Percentiles rank a stretch among this genome's conserved stretches.
phyloP scores from a whole-genome alignment of 768 basidiomycete species.

The Brasilioporus rufonigricans region DNA sequence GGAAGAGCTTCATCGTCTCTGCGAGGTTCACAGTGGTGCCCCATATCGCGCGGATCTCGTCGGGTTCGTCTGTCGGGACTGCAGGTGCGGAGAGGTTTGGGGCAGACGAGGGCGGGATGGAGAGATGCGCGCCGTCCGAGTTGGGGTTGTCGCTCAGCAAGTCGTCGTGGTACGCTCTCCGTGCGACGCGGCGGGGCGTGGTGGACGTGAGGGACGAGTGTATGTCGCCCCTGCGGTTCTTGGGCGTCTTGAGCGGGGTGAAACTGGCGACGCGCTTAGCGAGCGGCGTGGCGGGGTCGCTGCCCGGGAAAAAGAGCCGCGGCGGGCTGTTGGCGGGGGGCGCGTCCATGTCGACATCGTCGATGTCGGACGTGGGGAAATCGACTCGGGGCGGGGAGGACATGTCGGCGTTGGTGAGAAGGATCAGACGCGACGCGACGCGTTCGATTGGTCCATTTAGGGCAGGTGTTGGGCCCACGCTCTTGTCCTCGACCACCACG shows the following conservation, averaged over 20 bases:
- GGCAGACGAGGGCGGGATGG: constrained; percentile 55
- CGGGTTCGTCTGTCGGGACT: constrained; percentile 66
- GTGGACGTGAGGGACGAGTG: constrained; percentile 35
- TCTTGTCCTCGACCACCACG: neutral
- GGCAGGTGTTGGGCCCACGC: constrained; percentile 34
- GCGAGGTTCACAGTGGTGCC: constrained; percentile 93
- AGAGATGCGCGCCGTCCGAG: constrained; percentile 59
- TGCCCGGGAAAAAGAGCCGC: constrained; percentile 33
- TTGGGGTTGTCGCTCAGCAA: constrained; percentile 38
- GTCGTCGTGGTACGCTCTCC: constrained; percentile 21
- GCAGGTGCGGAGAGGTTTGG: constrained; percentile 59
- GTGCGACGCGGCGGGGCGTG: constrained; percentile 22
- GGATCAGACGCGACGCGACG: constrained; percentile 49
- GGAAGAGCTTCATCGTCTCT: constrained; percentile 89
- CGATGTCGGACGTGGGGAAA: constrained; percentile 57
- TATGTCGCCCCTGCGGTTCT: constrained; percentile 33
- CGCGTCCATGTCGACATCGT: constrained; percentile 56
- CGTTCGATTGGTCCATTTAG: constrained; percentile 47
- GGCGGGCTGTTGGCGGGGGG: constrained; percentile 18
- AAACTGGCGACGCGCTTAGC: constrained; percentile 33
- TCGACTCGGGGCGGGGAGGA: constrained; percentile 64
- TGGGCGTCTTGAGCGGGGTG: constrained; percentile 43
- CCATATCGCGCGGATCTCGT: constrained; percentile 93
- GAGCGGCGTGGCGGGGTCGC: constrained; percentile 44
- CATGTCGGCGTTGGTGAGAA: constrained; percentile 37